These are phyloP conservation scores for Ophiostoma sp. DNA, from an alignment of 2,329 filamentous ascomycete species.

Conservation along the genomic window DNA sequence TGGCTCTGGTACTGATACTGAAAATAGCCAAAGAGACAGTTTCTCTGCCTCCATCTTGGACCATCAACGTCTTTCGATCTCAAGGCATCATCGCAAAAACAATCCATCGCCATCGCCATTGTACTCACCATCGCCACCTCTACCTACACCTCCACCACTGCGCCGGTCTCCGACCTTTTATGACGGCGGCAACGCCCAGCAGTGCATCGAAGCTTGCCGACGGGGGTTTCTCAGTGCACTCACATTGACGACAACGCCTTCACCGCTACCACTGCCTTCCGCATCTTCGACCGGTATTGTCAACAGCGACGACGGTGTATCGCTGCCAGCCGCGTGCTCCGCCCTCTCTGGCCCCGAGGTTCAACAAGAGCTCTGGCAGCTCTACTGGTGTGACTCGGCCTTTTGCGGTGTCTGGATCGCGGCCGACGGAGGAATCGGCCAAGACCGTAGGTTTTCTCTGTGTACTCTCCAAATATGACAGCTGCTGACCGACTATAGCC, in stretches of 20 bases:
- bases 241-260: not conserved
- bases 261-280: not conserved
- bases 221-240: constrained; percentile 22
- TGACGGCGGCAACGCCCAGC: constrained; percentile 20
- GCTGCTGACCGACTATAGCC: constrained; percentile 33
- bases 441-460: constrained; percentile 41
- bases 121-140: not conserved
- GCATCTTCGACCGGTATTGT: not conserved
- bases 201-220: constrained; percentile 23
- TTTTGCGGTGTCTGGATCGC: constrained; percentile 44
- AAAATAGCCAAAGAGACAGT: no score
- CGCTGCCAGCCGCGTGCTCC: constrained; percentile 17
- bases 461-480: not conserved
- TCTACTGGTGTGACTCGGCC: constrained; percentile 50
- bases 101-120: not conserved
- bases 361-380: constrained; percentile 36
- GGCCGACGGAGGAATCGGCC: constrained; percentile 28
- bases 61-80: no score
- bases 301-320: not conserved
- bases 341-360: constrained; percentile 19
- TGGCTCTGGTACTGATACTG: not conserved
- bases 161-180: constrained; percentile 15
- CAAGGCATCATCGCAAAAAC: not conserved
- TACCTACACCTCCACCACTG: not conserved
- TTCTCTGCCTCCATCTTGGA: no score